Evolutionary conservation across 306 rosid species (phyloP).

Genomic region (Glycine soja): DNA sequence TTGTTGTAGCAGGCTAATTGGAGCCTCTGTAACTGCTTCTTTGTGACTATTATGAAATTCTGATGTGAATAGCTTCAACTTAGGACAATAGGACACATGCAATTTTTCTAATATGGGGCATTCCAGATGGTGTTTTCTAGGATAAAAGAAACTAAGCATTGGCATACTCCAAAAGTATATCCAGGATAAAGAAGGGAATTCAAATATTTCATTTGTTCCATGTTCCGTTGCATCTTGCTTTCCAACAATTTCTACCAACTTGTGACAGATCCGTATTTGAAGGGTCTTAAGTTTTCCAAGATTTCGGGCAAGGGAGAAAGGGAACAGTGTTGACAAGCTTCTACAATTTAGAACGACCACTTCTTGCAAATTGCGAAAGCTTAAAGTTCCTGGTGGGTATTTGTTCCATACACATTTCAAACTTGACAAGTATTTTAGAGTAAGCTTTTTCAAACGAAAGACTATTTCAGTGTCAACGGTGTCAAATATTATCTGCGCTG

Average conservation of each 20-base stretch:
- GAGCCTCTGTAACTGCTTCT: neutral
- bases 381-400: neutral
- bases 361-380: slow-evolving; percentile 18
- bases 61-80: slow-evolving; percentile 6
- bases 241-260: slow-evolving; percentile 21
- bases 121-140: neutral
- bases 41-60: neutral
- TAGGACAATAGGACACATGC: neutral
- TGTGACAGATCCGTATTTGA: neutral
- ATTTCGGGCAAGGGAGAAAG: neutral
- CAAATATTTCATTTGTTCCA: neutral
- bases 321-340: neutral
- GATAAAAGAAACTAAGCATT: neutral
- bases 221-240: neutral
- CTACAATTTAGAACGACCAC: rapidly evolving
- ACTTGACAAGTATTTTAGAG: neutral
- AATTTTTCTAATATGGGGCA: neutral
- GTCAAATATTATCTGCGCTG: neutral
- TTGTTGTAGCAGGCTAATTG: neutral
- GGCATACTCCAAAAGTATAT: too few relatives aligned
- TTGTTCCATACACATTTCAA: slow-evolving; percentile 3
- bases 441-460: neutral
- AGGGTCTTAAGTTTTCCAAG: neutral
- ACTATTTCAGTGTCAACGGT: neutral
- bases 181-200: slow-evolving; percentile 19